Evolutionary conservation across 2,329 filamentous ascomycete genomes (phyloP).

Genomic region (Cladosporium sp.): DNA sequence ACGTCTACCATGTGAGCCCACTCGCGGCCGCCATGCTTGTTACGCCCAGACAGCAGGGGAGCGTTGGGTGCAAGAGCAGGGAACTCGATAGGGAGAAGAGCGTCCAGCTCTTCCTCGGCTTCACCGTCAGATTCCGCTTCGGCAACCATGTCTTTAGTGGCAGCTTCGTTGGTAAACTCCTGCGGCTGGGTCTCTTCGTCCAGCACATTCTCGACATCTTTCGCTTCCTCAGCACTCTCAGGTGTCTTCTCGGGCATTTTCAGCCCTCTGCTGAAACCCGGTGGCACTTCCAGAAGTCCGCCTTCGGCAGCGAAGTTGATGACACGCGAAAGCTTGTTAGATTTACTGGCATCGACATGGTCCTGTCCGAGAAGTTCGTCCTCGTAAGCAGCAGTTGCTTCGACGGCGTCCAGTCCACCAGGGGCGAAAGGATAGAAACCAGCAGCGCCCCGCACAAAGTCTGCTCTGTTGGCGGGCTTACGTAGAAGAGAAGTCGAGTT

Average conservation of each 20-base stretch:
- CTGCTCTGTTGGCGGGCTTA: constrained; percentile 79
- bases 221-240: constrained; percentile 53
- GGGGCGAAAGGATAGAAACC: constrained; percentile 94
- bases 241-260: constrained; percentile 59
- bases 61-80: constrained; percentile 82
- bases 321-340: constrained; percentile 67
- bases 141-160: constrained; percentile 31
- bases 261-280: constrained; percentile 76
- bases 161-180: constrained; percentile 28
- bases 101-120: constrained; percentile 67
- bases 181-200: constrained; percentile 45
- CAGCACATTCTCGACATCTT: constrained; percentile 65
- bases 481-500: constrained; percentile 87
- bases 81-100: constrained; percentile 86
- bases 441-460: constrained; percentile 88
- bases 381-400: constrained; percentile 79
- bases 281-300: constrained; percentile 74
- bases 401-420: constrained; percentile 80
- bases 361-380: constrained; percentile 57
- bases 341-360: constrained; percentile 17
- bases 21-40: constrained; percentile 73
- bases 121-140: constrained; percentile 36
- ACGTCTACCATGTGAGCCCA: constrained; percentile 99
- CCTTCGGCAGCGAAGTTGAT: constrained; percentile 77
- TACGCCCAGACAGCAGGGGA: constrained; percentile 66